phyloP scores from a whole-genome alignment of 2,329 filamentous ascomycete genomes.

The Colletotrichum aenigma region DNA sequence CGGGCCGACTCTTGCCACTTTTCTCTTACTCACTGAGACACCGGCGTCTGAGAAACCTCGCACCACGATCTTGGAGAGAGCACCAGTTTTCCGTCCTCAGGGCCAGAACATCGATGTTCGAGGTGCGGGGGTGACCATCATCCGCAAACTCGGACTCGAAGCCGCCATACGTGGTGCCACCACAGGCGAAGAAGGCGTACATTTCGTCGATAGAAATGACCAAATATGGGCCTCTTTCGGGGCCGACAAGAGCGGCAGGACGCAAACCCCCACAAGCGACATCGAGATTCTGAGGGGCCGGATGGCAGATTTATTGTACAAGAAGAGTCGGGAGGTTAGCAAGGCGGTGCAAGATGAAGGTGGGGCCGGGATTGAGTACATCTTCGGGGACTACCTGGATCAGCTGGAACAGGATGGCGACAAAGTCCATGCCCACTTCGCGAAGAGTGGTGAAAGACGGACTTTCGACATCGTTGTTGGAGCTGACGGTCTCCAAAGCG shows the following conservation, averaged over 20 bases:
- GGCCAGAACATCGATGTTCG: conserved; percentile 43
- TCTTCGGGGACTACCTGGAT: conserved; percentile 32
- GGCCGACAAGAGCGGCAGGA: conserved; percentile 42
- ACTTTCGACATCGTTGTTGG: conserved; percentile 58
- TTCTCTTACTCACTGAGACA: not conserved
- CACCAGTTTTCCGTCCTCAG: conserved; percentile 24
- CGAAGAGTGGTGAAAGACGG: conserved; percentile 40
- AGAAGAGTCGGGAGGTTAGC: conserved; percentile 32
- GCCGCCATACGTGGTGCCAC: conserved; percentile 31
- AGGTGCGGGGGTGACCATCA: conserved; percentile 37
- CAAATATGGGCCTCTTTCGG: conserved; percentile 39
- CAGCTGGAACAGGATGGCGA: conserved; percentile 30
- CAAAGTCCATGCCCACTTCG: conserved; percentile 41
- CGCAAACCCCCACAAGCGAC: conserved; percentile 55
- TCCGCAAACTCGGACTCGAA: conserved; percentile 43
- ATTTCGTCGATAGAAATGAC: conserved; percentile 46
- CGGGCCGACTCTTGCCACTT: conserved; percentile 31
- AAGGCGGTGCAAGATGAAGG: not conserved
- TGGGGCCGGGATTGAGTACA: conserved; percentile 23
- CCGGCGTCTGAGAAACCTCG: not conserved
- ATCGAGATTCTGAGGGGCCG: conserved; percentile 65
- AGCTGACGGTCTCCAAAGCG: conserved; percentile 58
- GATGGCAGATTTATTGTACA: conserved; percentile 52
- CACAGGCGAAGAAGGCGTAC: conserved; percentile 48
- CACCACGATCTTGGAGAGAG: conserved; percentile 45